Evolutionary conservation across 2,329 filamentous ascomycete species (phyloP), one percentile per base, ranked within the genome.

Genomic region (Fusarium clavum): DNA sequence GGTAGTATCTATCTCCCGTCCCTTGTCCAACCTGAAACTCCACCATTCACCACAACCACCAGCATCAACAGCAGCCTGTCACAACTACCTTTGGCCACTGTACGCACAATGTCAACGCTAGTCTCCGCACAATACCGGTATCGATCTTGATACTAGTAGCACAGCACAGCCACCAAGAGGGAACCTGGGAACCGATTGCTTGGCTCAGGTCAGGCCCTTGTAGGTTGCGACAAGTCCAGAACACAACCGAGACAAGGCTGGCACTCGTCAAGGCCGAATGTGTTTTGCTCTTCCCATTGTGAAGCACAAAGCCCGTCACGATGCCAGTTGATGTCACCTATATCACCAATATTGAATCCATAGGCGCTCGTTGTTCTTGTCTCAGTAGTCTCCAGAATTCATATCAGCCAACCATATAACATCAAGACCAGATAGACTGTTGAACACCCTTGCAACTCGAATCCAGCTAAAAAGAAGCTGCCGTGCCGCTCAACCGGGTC

Each of bases 11-110:
- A 54, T 44, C 10, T 58, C 41, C 20, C 59, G 46, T 57, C 32
- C 61, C 64, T 59, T 67, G 62, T 29, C 34, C 69, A 75, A 73
- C 73, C 71, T 75, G 73, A 76, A 75, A 75, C 73, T 34, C 22
- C 54, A 40, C 63, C 64, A 29, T 52, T 47, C 68, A 59, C 72
- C 64, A 74, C 60, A 47, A 51, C 43, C 64, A 71, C 61, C 61
- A 62, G 49, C 49, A 53, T 53, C 49, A 22, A 53, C 24, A 22
- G 49, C 49, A 43, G 13, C 16, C 13, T 20, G 32, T 10, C 38
- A 24, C 48, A 24, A 18, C 24, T 29, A 14, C 38, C 34, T 43
- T 22, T 53, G 34, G 49, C 16, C 24, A 43, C 18, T 43, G 24
- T 53, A 48, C 46, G 24, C 20, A 38, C 22, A 41, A 24, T 34